These are phyloP conservation scores for Morella rubra DNA, from an alignment of 306 rosid genomes.

Conservation along the genomic window DNA sequence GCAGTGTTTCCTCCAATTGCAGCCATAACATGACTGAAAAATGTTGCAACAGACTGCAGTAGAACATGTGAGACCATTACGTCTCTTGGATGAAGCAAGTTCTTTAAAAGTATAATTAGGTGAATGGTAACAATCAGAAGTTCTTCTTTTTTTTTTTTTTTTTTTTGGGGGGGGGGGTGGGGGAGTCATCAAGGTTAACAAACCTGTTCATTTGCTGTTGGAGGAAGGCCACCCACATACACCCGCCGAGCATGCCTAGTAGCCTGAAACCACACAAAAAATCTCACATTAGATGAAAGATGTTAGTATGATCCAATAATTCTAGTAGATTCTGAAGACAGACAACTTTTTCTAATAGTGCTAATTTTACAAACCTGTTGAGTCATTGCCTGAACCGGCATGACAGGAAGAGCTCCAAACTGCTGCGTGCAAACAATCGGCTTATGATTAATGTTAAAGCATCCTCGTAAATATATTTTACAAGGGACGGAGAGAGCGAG, in stretches of 20 bases:
- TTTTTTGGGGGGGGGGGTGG: background rate
- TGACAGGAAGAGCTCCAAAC: slow-evolving; percentile 84
- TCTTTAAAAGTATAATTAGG: slow-evolving; percentile 6
- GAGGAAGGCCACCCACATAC: slow-evolving; percentile 97
- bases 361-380: slow-evolving; percentile 65
- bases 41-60: slow-evolving; percentile 95
- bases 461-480: background rate
- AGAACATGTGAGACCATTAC: slow-evolving; percentile 10
- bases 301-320: background rate
- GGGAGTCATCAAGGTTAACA: background rate
- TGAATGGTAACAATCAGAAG: background rate
- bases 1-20: slow-evolving; percentile 98
- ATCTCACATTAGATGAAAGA: background rate
- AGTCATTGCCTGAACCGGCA: slow-evolving; percentile 99
- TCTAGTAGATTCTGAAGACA: background rate
- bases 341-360: background rate
- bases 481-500: background rate
- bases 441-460: background rate
- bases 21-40: slow-evolving; percentile 97
- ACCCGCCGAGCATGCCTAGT: slow-evolving; percentile 98
- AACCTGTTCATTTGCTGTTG: slow-evolving; percentile 98
- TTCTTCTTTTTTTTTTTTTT: background rate
- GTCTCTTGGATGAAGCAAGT: slow-evolving; percentile 2
- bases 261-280: slow-evolving; percentile 53
- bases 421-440: slow-evolving; percentile 48